These are phyloP conservation scores for Zizania palustris DNA, from an alignment of 202 grass and related monocot genomes.

Conservation along the genomic window DNA sequence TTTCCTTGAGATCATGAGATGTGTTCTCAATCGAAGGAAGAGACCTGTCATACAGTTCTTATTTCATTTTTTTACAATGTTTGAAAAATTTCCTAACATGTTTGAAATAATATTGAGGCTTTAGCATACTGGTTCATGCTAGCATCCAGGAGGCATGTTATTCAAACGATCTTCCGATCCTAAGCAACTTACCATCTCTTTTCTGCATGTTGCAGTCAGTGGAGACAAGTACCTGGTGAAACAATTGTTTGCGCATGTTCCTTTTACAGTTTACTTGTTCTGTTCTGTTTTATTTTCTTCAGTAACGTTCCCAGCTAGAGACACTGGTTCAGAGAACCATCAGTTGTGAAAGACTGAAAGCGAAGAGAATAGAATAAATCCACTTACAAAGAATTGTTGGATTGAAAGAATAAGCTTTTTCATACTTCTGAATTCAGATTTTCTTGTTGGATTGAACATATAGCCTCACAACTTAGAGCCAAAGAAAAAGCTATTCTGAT, in stretches of 20 bases:
- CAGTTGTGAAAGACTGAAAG: constrained; percentile 27
- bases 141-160: constrained; percentile 3
- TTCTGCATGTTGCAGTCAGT: constrained; percentile 21
- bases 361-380: constrained; percentile 28
- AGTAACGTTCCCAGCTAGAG: not conserved
- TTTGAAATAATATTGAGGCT: not conserved
- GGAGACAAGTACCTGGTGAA: constrained; percentile 11
- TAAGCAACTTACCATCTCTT: constrained; percentile 11
- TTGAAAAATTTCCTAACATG: not conserved
- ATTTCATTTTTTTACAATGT: not conserved
- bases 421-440: constrained; percentile 2
- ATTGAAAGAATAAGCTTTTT: not conserved
- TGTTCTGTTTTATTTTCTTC: not conserved
- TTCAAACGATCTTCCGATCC: constrained; percentile 19
- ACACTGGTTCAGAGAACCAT: constrained; percentile 17
- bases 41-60: no score
- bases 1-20: not conserved
- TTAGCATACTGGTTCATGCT: not conserved
- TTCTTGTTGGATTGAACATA: not conserved
- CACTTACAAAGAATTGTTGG: not conserved
- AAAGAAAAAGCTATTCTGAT: not conserved
- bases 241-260: not conserved
- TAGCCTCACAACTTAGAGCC: not conserved
- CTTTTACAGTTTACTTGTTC: not conserved
- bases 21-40: constrained; percentile 9